A percentile compares a stretch with the other conserved stretches of the same genome.
phyloP scores from a whole-genome alignment of 73 alveolate species.

The Tetrahymena malaccensis region DNA sequence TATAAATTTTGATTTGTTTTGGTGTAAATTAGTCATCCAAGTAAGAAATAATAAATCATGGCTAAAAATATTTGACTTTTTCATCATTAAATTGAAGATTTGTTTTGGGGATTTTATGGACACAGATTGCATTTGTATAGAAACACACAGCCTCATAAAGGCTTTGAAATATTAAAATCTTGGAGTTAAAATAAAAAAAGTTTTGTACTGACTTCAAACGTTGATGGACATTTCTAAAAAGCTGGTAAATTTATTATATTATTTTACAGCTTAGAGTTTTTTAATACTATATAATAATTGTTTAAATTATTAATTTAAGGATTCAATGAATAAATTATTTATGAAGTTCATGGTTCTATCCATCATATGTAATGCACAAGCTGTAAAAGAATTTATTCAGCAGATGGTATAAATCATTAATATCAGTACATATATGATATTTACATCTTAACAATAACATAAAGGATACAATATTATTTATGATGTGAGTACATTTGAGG shows the following conservation, averaged over 20 bases:
- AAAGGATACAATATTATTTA: conserved; percentile 24
- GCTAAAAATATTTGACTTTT: not conserved
- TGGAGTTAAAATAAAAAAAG: conserved; percentile 28
- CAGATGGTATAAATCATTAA: not conserved
- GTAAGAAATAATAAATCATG: not conserved
- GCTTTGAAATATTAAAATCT: conserved; percentile 26
- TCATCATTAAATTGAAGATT: not conserved
- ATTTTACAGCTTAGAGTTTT: not conserved
- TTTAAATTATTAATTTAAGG: not conserved
- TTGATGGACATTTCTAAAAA: conserved; percentile 39
- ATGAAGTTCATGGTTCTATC: conserved; percentile 19
- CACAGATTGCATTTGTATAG: conserved; percentile 43
- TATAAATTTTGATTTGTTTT: not conserved
- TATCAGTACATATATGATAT: not conserved
- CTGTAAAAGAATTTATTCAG: not conserved
- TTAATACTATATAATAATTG: not conserved
- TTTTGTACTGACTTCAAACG: conserved; percentile 49
- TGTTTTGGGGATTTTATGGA: conserved; percentile 71
- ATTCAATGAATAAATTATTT: not conserved
- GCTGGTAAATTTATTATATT: not conserved
- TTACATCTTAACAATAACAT: not conserved
- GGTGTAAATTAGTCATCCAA: not conserved
- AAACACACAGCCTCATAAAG: conserved; percentile 50
- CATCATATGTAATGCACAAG: not conserved
- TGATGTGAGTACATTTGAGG: conserved; percentile 13